Conservation (phyloP, 164 flowering plant species). For the Nymphaea thermarum region DNA sequence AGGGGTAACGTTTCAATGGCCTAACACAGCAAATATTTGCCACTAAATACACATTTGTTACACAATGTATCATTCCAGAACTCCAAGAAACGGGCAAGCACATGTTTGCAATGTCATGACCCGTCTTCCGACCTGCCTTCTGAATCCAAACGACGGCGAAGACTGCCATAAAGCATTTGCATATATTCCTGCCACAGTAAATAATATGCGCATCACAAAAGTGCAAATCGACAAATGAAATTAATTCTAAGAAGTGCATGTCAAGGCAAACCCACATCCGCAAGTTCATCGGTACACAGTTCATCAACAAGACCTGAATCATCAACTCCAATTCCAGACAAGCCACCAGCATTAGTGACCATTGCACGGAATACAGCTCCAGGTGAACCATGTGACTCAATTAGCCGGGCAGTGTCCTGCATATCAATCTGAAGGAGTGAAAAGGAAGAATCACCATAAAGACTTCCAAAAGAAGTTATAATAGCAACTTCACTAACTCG, state of each 20-base stretch:
- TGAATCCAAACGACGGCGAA: constrained; percentile 24
- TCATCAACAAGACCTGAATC: constrained; percentile 31
- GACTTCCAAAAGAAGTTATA: not conserved
- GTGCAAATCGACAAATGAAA: not conserved
- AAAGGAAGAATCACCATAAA: not conserved
- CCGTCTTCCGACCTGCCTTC: constrained; percentile 11
- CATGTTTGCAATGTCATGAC: constrained; percentile 3
- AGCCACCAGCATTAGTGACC: constrained; percentile 31
- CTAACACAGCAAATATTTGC: too few species aligned
- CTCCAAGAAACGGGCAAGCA: not conserved
- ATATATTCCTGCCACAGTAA: constrained; percentile 44
- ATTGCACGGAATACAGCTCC: constrained; percentile 43
- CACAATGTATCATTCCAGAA: too few species aligned
- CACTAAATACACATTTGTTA: too few species aligned
- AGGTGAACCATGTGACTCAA: constrained; percentile 39
- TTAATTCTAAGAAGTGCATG: not conserved
- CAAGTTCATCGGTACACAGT: constrained; percentile 46
- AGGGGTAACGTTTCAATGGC: too few species aligned
- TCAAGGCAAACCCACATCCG: constrained; percentile 27
- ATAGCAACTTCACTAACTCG: not conserved
- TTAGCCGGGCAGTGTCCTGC: constrained; percentile 26
- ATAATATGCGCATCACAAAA: too few species aligned
- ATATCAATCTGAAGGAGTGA: constrained; percentile 28
- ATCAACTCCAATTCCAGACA: constrained; percentile 15
- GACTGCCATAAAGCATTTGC: constrained; percentile 38